phyloP scores from a whole-genome alignment of 2,329 filamentous ascomycete species.

The Paracorniculantispora psalliotae region DNA sequence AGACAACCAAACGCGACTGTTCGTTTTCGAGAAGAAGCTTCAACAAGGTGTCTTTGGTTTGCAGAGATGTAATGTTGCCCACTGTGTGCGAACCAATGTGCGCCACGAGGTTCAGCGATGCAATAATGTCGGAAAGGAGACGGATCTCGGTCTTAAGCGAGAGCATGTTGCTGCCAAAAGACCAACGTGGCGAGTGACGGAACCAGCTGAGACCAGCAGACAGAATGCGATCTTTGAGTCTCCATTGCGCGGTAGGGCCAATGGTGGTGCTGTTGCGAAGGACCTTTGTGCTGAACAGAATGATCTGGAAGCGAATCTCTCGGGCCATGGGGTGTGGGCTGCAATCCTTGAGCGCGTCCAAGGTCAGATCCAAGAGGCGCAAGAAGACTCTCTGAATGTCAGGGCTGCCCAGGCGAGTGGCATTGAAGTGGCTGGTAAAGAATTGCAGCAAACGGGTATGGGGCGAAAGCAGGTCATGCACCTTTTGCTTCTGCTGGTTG shows the following conservation, averaged over 20 bases:
- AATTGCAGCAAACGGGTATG: slow-evolving; percentile 85
- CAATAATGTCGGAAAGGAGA: slow-evolving; percentile 69
- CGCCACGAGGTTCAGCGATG: slow-evolving; percentile 59
- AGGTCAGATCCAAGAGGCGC: slow-evolving; percentile 72
- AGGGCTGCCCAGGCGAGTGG: slow-evolving; percentile 76
- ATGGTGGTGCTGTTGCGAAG: slow-evolving; percentile 67
- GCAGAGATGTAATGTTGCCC: slow-evolving; percentile 59
- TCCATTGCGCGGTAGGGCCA: slow-evolving; percentile 63
- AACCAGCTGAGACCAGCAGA: slow-evolving; percentile 91
- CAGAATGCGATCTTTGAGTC: slow-evolving; percentile 82
- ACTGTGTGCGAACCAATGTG: slow-evolving; percentile 50
- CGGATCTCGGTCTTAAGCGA: slow-evolving; percentile 91
- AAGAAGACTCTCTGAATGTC: slow-evolving; percentile 79
- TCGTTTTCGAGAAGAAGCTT: slow-evolving; percentile 79
- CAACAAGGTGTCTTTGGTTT: slow-evolving; percentile 79
- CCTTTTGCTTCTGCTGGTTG: slow-evolving; percentile 68
- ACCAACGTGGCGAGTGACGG: slow-evolving; percentile 76
- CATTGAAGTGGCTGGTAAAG: slow-evolving; percentile 90
- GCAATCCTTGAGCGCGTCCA: slow-evolving; percentile 67
- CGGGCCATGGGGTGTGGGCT: slow-evolving; percentile 79
- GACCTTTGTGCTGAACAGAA: slow-evolving; percentile 77
- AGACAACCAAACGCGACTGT: slow-evolving; percentile 75
- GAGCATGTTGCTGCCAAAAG: slow-evolving; percentile 87
- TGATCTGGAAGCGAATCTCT: slow-evolving; percentile 85
- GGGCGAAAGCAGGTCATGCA: slow-evolving; percentile 79